Percentiles rank a stretch among this genome's conserved stretches.
Evolutionary conservation across 1,139 yeast species (phyloP).

Genomic region (Yamadazyma blattariae): DNA sequence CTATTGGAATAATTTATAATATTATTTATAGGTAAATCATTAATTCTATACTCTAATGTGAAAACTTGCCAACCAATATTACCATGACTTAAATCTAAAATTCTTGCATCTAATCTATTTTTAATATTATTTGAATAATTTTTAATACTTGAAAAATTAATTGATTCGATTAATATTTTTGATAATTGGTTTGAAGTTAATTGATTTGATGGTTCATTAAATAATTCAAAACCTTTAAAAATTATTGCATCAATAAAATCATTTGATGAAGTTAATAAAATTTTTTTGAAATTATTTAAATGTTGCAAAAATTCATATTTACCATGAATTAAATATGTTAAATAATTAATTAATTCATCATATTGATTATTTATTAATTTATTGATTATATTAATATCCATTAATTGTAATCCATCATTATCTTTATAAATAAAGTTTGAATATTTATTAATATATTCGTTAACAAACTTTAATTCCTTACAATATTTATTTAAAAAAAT

Average conservation of each 20-base stretch:
- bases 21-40: slow-evolving; percentile 50
- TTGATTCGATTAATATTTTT: slow-evolving; percentile 62
- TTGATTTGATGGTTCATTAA: slow-evolving; percentile 60
- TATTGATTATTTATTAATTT: slow-evolving; percentile 50
- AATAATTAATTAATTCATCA: slow-evolving; percentile 52
- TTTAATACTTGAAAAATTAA: slow-evolving; percentile 60
- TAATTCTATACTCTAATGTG: slow-evolving; percentile 75
- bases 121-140: slow-evolving; percentile 26
- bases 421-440: slow-evolving; percentile 25
- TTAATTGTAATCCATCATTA: slow-evolving; percentile 29
- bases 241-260: slow-evolving; percentile 74
- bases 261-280: slow-evolving; percentile 69
- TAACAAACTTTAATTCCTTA: slow-evolving; percentile 39
- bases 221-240: slow-evolving; percentile 49
- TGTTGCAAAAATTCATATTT: slow-evolving; percentile 52
- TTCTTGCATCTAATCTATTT: slow-evolving; percentile 71
- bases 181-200: slow-evolving; percentile 68
- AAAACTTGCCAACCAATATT: slow-evolving; percentile 88
- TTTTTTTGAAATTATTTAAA: slow-evolving; percentile 58
- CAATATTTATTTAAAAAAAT: slow-evolving; percentile 67
- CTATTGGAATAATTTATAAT: slow-evolving; percentile 38
- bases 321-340: slow-evolving; percentile 49
- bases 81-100: slow-evolving; percentile 64
- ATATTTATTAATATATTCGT: slow-evolving; percentile 36
- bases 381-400: slow-evolving; percentile 26